Evolutionary conservation across 2,329 filamentous ascomycete species (phyloP).

Genomic region (Eurotiales sp.): DNA sequence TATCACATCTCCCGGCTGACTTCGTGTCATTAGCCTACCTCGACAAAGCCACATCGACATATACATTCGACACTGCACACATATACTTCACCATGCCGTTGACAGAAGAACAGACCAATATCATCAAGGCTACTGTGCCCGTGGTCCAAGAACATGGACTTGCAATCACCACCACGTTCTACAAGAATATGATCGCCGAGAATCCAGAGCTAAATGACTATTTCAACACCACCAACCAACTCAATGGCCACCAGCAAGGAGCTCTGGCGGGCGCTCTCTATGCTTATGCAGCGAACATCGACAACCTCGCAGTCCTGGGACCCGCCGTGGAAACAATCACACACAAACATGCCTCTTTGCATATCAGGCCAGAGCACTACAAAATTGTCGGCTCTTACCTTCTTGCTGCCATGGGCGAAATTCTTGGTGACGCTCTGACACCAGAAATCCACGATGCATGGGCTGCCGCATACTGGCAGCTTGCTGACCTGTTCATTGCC

Average conservation of each 20-base stretch:
- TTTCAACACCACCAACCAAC: slow-evolving; percentile 68
- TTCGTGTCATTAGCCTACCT: background rate
- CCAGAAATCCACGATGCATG: slow-evolving; percentile 61
- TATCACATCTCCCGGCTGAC: too few species aligned
- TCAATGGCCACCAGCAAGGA: slow-evolving; percentile 61
- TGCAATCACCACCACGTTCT: slow-evolving; percentile 68
- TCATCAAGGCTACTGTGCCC: slow-evolving; percentile 69
- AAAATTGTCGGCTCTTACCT: slow-evolving; percentile 64
- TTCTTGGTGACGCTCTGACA: slow-evolving; percentile 65
- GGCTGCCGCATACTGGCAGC: slow-evolving; percentile 66
- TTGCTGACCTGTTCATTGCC: slow-evolving; percentile 68
- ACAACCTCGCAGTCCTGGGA: slow-evolving; percentile 57
- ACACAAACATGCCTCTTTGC: slow-evolving; percentile 68
- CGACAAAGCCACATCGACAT: background rate
- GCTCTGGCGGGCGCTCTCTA: slow-evolving; percentile 66
- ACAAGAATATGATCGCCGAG: slow-evolving; percentile 62
- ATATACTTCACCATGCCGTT: slow-evolving; percentile 38
- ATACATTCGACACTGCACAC: too few species aligned
- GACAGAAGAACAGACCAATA: slow-evolving; percentile 58
- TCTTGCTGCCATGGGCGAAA: slow-evolving; percentile 60
- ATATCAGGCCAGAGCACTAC: slow-evolving; percentile 65
- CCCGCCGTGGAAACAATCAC: slow-evolving; percentile 62
- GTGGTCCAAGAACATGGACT: slow-evolving; percentile 64
- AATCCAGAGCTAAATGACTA: slow-evolving; percentile 65
- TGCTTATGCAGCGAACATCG: slow-evolving; percentile 66